phyloP scores from a whole-genome alignment of 305 asterid species.

The Solanum hybrid region DNA sequence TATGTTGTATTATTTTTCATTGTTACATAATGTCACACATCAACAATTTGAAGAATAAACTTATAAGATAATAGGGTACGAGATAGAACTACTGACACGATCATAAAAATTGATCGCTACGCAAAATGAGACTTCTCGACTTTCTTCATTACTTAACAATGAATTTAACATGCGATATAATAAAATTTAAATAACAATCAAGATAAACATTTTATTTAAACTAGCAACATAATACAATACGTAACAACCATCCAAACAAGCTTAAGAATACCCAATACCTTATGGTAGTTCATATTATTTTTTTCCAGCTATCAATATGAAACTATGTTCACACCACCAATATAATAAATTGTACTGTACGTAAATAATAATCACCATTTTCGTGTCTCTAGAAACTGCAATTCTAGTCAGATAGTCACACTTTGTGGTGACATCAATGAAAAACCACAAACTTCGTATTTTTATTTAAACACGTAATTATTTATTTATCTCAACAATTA shows the following conservation, averaged over 20 bases:
- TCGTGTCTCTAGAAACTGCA: not conserved
- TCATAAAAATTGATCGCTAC: not conserved
- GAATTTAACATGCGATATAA: not conserved
- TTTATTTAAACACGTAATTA: not conserved
- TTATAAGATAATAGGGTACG: too few species aligned
- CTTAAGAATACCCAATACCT: not conserved
- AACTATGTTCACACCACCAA: not conserved
- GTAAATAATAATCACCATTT: not conserved
- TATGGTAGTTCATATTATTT: not conserved
- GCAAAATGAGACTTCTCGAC: not conserved
- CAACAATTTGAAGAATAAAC: too few species aligned
- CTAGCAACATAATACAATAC: not conserved
- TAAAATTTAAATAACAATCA: not conserved
- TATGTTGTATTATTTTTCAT: too few species aligned
- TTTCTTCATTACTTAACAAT: not conserved
- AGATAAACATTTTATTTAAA: not conserved
- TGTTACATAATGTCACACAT: not conserved
- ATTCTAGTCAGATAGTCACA: not conserved
- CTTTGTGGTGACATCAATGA: not conserved
- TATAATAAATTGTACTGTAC: not conserved
- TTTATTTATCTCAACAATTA: not conserved
- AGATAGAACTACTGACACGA: not conserved
- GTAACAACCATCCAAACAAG: not conserved
- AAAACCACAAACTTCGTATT: not conserved
- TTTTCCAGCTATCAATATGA: not conserved